phyloP scores from a whole-genome alignment of 257 asterid species.

The Przewalskia tangutica region DNA sequence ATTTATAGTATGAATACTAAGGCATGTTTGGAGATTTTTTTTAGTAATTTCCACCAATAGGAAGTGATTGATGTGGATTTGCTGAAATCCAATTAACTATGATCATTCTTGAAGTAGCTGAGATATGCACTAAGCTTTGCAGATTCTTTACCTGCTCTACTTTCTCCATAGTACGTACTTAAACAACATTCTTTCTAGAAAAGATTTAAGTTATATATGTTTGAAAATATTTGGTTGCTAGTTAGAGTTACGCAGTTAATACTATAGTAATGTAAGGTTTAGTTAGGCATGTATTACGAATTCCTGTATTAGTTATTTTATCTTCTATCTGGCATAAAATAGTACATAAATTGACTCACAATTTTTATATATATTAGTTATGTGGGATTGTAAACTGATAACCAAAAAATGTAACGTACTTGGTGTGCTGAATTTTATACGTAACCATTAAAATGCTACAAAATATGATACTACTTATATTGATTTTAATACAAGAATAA shows the following conservation, averaged over 20 bases:
- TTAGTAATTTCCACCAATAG: not conserved
- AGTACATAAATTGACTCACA: too few relatives aligned
- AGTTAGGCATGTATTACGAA: too few relatives aligned
- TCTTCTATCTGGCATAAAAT: too few relatives aligned
- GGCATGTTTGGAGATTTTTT: too few relatives aligned
- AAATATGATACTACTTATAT: not conserved
- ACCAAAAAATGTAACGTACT: too few relatives aligned
- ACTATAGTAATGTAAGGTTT: too few relatives aligned
- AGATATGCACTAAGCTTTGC: not conserved
- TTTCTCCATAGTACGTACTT: not conserved
- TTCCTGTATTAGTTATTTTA: not conserved
- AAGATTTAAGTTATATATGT: not conserved
- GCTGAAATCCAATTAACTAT: not conserved
- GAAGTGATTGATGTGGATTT: not conserved
- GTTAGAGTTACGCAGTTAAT: too few relatives aligned
- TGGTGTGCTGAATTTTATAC: too few relatives aligned
- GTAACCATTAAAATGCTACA: too few relatives aligned
- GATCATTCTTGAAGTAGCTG: not conserved
- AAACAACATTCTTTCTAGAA: not conserved
- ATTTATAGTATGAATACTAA: not conserved
- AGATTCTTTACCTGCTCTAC: not conserved
- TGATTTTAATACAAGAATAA: too few relatives aligned
- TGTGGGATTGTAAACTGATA: too few relatives aligned
- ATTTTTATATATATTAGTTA: too few relatives aligned
- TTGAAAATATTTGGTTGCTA: not conserved